These are phyloP conservation scores for Neurospora sp. DNA, from an alignment of 2,329 filamentous ascomycete genomes.

Conservation along the genomic window DNA sequence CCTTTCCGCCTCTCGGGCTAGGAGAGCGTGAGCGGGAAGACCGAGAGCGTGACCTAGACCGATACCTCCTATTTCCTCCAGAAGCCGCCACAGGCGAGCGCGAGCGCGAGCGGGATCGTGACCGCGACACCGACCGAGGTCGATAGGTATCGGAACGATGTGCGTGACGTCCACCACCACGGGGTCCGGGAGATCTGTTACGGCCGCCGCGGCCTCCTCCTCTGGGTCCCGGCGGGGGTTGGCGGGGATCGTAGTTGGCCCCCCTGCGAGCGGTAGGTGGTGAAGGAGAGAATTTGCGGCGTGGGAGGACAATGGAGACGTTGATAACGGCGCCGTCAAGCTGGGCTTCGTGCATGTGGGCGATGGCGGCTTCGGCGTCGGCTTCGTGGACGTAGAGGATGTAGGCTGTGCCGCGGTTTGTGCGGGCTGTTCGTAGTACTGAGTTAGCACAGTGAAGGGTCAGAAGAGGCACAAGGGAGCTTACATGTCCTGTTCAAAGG, in stretches of 20 bases:
- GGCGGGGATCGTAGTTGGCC: constrained; percentile 47
- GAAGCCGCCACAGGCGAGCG: constrained; percentile 27
- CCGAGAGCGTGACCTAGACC: constrained; percentile 35
- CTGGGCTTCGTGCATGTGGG: constrained; percentile 97
- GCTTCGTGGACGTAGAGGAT: constrained; percentile 69
- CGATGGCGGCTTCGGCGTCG: constrained; percentile 79
- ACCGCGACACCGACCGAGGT: constrained; percentile 46
- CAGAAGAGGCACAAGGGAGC: constrained; percentile 19
- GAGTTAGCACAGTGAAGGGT: constrained; percentile 6
- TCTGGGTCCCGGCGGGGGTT: constrained; percentile 27
- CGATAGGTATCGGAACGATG: constrained; percentile 48
- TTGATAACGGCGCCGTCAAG: constrained; percentile 73
- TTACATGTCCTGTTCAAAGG: constrained; percentile 80
- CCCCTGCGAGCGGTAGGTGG: constrained; percentile 62
- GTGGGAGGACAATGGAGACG: constrained; percentile 80
- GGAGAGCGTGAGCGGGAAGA: constrained; percentile 23
- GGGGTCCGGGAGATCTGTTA: background rate
- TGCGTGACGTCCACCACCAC: constrained; percentile 25
- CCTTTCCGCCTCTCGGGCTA: constrained; percentile 22
- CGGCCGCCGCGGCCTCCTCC: constrained; percentile 23
- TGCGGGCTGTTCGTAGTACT: constrained; percentile 50
- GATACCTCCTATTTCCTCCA: constrained; percentile 28
- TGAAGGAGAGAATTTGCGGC: constrained; percentile 69
- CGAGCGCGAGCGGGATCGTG: constrained; percentile 34
- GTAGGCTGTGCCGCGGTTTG: constrained; percentile 88